These are phyloP conservation scores for Globisporangium yorkense DNA, from an alignment of 352 stramenopile genomes.

Conservation along the genomic window DNA sequence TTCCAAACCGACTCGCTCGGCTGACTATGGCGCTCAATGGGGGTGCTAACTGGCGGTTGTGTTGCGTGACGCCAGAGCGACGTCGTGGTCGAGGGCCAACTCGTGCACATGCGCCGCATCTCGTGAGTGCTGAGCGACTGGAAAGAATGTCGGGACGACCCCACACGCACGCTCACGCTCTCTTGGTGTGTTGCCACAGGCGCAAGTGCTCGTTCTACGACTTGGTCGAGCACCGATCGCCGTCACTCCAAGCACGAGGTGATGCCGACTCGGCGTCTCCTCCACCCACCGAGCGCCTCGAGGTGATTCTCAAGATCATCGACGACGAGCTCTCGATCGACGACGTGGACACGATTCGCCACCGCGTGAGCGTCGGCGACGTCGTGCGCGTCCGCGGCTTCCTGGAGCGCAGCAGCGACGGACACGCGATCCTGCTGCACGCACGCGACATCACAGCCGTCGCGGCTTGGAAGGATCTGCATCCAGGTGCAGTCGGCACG, in stretches of 20 bases:
- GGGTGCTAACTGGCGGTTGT: neutral
- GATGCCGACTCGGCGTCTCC: neutral
- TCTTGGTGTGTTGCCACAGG: slow-evolving; percentile 12
- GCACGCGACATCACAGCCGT: slow-evolving; percentile 33
- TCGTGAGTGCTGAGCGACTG: slow-evolving; percentile 27
- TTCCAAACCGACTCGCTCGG: neutral
- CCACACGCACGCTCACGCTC: neutral
- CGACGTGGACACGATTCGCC: slow-evolving; percentile 55
- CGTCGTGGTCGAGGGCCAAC: slow-evolving; percentile 56
- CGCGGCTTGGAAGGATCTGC: slow-evolving; percentile 43
- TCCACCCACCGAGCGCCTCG: slow-evolving; percentile 29
- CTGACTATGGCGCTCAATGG: neutral
- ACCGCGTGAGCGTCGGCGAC: slow-evolving; percentile 60
- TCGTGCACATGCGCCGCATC: slow-evolving; percentile 72
- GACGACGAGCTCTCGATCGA: slow-evolving; percentile 55
- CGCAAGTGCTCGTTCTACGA: slow-evolving; percentile 78
- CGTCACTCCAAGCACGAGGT: slow-evolving; percentile 5
- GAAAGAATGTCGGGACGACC: neutral
- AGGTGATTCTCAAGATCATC: slow-evolving; percentile 80
- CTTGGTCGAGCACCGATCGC: slow-evolving; percentile 22
- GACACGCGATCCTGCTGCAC: slow-evolving; percentile 30
- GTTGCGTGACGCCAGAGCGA: slow-evolving; percentile 16
- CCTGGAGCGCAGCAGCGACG: slow-evolving; percentile 31
- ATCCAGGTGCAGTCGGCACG: slow-evolving; percentile 18
- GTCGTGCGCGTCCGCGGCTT: slow-evolving; percentile 58